phyloP scores from a whole-genome alignment of 1,284 basidiomycete species.

The Moesziomyces antarcticus region DNA sequence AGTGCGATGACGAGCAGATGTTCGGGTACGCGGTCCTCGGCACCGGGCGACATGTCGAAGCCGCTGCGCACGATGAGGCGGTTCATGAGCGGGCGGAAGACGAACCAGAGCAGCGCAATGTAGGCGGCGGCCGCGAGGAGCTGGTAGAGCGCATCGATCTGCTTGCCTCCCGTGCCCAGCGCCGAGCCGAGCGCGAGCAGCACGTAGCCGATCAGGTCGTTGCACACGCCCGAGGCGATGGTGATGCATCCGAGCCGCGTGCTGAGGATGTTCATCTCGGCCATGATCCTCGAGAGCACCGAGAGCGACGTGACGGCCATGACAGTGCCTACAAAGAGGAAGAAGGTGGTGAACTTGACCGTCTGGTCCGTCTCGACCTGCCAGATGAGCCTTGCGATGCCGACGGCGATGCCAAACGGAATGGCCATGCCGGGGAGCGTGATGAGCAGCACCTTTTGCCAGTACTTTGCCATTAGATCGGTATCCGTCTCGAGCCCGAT shows the following conservation, averaged over 20 bases:
- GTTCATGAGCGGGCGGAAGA: constrained; percentile 42
- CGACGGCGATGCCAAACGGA: constrained; percentile 56
- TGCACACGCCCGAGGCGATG: constrained; percentile 52
- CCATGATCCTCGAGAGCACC: constrained; percentile 51
- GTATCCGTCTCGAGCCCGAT: constrained; percentile 60
- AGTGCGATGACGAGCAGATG: constrained; percentile 39
- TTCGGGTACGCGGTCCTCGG: constrained; percentile 40
- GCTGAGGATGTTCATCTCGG: constrained; percentile 54
- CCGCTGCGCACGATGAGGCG: constrained; percentile 34
- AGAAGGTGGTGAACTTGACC: constrained; percentile 54
- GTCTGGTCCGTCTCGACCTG: constrained; percentile 41
- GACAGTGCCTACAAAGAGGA: constrained; percentile 58
- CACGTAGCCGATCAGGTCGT: constrained; percentile 55
- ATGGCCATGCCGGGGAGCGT: constrained; percentile 56
- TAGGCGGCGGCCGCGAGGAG: constrained; percentile 48
- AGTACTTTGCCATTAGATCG: constrained; percentile 54
- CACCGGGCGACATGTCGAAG: constrained; percentile 39
- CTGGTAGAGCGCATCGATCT: constrained; percentile 50
- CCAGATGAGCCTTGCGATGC: constrained; percentile 52
- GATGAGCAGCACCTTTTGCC: constrained; percentile 50
- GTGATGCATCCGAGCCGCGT: constrained; percentile 51
- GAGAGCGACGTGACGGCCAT: constrained; percentile 57
- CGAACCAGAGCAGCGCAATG: constrained; percentile 44
- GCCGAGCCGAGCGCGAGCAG: constrained; percentile 50
- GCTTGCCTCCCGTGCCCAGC: constrained; percentile 39